These are phyloP conservation scores for Lolium rigidum DNA, from an alignment of 176 grass and related monocot genomes.

Conservation along the genomic window DNA sequence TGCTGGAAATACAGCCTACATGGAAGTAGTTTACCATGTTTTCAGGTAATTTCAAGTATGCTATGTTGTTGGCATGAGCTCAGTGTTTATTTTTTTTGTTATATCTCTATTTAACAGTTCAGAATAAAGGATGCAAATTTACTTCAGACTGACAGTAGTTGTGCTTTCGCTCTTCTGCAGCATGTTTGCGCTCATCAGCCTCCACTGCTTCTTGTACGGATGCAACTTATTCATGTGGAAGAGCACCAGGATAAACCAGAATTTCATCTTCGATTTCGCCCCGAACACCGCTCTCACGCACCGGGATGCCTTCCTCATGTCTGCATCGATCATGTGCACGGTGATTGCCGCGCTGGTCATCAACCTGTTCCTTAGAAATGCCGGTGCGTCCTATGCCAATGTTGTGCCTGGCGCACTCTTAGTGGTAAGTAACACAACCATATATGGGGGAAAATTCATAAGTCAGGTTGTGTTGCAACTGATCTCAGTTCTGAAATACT, in stretches of 20 bases:
- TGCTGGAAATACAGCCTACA: conserved; percentile 63
- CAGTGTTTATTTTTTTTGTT: background rate
- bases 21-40: conserved; percentile 90
- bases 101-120: background rate
- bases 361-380: conserved; percentile 73
- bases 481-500: background rate
- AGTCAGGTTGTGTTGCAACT: background rate
- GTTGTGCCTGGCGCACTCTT: conserved; percentile 77
- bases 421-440: conserved; percentile 54
- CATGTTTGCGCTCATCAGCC: conserved; percentile 93
- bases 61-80: background rate
- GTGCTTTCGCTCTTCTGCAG: conserved; percentile 40
- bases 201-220: conserved; percentile 92
- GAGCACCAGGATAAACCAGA: conserved; percentile 77
- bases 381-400: conserved; percentile 54
- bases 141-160: background rate
- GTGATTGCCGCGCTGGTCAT: conserved; percentile 69
- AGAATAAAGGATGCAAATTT: background rate
- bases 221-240: conserved; percentile 96
- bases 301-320: conserved; percentile 89
- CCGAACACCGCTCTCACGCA: conserved; percentile 73
- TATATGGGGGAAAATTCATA: background rate
- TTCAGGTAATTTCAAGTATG: conserved; percentile 60
- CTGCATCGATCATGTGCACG: conserved; percentile 80
- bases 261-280: conserved; percentile 92